phyloP scores from a whole-genome alignment of 148 eudicot genomes.

The Bassia scoparia region DNA sequence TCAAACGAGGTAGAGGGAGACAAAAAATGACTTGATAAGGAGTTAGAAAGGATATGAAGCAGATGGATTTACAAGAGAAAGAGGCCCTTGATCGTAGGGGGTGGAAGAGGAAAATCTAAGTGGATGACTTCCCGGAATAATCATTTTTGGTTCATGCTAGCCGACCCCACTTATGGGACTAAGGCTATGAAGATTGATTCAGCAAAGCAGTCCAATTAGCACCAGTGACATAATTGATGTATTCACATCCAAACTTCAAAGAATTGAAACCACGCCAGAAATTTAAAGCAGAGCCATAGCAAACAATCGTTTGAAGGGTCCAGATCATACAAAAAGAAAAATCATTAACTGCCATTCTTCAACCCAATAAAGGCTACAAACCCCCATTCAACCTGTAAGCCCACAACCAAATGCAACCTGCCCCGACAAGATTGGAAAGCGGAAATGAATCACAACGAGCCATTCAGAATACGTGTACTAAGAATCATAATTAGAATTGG shows the following conservation, averaged over 20 bases:
- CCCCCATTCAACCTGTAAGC: neutral
- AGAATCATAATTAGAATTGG: neutral
- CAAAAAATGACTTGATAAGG: no score
- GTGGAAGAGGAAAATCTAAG: no score
- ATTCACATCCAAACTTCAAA: neutral
- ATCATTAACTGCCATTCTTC: neutral
- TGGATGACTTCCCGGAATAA: no score
- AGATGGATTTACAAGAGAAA: no score
- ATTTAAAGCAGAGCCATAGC: no score
- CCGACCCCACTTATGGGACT: no score
- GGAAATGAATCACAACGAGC: neutral
- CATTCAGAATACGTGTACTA: neutral
- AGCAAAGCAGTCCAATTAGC: neutral
- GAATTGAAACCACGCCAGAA: neutral
- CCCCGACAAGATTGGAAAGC: neutral
- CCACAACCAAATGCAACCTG: neutral
- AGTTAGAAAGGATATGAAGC: no score
- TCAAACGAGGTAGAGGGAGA: no score
- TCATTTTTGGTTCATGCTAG: no score
- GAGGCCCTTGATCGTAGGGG: no score
- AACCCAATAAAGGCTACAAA: neutral
- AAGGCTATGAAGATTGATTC: no score
- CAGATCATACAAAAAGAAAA: neutral
- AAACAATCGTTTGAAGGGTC: neutral
- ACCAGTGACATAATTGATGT: neutral